Percentiles rank a stretch among this genome's conserved stretches.
These are phyloP conservation scores for Omphalea diandra DNA, from an alignment of 441 rosid genomes.

Conservation along the genomic window DNA sequence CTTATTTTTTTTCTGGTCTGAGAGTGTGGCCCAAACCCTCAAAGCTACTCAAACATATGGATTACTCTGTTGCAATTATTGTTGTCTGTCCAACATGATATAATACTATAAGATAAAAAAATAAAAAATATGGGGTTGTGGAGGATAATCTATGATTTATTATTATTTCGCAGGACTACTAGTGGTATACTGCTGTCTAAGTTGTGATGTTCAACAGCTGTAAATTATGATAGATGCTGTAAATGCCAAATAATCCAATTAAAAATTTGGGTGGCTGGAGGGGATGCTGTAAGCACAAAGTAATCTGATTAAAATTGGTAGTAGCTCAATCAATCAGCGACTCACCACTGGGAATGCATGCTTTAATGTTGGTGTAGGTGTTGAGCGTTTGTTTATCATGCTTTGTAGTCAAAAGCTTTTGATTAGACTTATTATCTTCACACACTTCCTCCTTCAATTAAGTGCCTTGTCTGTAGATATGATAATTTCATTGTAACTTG, in stretches of 20 bases:
- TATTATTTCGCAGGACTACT: not conserved
- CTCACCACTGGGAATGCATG: not conserved
- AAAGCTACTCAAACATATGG: conserved; percentile 1
- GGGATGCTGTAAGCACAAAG: not conserved
- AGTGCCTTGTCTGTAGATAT: not conserved
- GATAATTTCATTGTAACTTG: not conserved
- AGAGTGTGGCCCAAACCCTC: conserved; percentile 16
- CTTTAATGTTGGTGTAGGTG: not conserved
- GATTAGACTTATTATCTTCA: not conserved
- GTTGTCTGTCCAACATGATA: not conserved
- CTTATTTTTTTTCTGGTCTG: conserved; percentile 21
- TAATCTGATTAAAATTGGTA: no score
- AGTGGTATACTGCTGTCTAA: not conserved
- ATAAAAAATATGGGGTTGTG: no score
- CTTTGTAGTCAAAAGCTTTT: conserved; percentile 1
- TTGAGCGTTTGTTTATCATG: not conserved
- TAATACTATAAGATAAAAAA: not conserved
- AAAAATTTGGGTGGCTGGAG: no score
- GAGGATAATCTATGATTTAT: no score
- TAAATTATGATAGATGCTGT: not conserved
- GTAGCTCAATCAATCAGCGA: no score
- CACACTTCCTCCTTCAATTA: not conserved
- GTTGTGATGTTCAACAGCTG: not conserved
- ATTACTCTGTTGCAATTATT: conserved; percentile 5
- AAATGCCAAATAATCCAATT: not conserved